phyloP scores from a whole-genome alignment of 2,329 filamentous ascomycete species.

The Meredithiella fracta region DNA sequence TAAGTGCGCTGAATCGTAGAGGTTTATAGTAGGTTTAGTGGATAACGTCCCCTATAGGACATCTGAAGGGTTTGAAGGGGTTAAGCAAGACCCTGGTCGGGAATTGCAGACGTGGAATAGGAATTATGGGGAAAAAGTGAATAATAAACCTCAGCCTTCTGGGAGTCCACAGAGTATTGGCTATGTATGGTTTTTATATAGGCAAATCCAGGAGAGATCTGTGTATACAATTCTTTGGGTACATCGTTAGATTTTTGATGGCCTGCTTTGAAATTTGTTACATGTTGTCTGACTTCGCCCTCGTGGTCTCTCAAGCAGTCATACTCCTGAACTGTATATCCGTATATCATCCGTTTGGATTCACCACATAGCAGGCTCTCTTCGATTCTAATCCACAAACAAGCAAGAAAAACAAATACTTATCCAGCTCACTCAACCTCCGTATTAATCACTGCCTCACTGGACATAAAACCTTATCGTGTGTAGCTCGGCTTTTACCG shows the following conservation, averaged over 20 bases:
- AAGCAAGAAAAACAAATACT: not conserved
- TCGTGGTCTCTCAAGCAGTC: too few species aligned
- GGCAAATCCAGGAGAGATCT: too few species aligned
- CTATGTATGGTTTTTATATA: too few species aligned
- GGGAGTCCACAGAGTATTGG: not conserved
- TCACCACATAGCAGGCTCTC: not conserved
- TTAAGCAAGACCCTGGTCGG: not conserved
- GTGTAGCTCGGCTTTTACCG: too few species aligned
- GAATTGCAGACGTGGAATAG: not conserved
- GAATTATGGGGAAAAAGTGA: not conserved
- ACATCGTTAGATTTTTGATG: too few species aligned
- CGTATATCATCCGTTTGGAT: not conserved
- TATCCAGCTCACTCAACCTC: too few species aligned
- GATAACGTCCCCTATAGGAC: not conserved
- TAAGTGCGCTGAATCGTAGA: too few species aligned
- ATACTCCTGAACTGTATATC: not conserved
- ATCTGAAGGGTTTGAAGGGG: not conserved
- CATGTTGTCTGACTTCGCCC: too few species aligned
- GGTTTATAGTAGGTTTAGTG: not conserved
- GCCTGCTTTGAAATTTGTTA: too few species aligned
- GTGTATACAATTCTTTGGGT: too few species aligned
- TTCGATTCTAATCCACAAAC: not conserved
- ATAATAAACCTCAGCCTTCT: not conserved
- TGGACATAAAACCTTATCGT: too few species aligned
- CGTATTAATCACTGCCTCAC: too few species aligned